Conservation (phyloP, 2,329 filamentous ascomycete species). For the Epichloe sp. region DNA sequence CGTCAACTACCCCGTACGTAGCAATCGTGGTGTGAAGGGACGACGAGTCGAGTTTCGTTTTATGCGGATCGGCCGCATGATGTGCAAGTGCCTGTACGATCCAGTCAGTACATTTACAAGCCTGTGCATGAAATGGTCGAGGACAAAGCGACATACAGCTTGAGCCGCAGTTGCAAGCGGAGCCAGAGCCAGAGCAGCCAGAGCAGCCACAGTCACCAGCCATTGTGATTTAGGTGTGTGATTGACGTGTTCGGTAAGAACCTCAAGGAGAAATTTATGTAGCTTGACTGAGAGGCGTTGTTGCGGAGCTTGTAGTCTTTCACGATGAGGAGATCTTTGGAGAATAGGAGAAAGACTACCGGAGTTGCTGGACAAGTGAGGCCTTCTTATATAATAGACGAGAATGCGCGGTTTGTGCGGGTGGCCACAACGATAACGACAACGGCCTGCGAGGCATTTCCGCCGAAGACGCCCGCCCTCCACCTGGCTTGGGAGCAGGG, state of each 20-base stretch:
- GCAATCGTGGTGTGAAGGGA: not conserved
- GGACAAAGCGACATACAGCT: conserved; percentile 16
- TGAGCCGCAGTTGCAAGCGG: conserved; percentile 24
- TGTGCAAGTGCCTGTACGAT: conserved; percentile 18
- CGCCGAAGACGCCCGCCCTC: not conserved
- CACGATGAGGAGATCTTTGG: conserved; percentile 6
- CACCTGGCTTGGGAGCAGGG: not conserved
- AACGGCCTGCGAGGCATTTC: not conserved
- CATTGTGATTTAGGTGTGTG: conserved; percentile 13
- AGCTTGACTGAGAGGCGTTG: too few relatives aligned
- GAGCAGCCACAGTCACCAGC: conserved; percentile 25
- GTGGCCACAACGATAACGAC: not conserved
- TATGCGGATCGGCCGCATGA: conserved; percentile 11
- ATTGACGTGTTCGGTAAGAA: not conserved
- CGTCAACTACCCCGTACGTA: too few relatives aligned
- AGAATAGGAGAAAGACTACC: not conserved
- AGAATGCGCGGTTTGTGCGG: conserved; percentile 5
- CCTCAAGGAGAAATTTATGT: too few relatives aligned
- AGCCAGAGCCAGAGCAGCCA: conserved; percentile 20
- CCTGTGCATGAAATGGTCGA: too few relatives aligned
- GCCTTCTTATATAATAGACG: conserved; percentile 15
- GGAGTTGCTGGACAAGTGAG: conserved; percentile 3
- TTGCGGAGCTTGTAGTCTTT: not conserved
- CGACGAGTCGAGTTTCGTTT: not conserved
- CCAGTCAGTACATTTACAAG: not conserved